These are phyloP conservation scores for Talaromyces ruber DNA, from an alignment of 495 filamentous ascomycete species.

Conservation along the genomic window DNA sequence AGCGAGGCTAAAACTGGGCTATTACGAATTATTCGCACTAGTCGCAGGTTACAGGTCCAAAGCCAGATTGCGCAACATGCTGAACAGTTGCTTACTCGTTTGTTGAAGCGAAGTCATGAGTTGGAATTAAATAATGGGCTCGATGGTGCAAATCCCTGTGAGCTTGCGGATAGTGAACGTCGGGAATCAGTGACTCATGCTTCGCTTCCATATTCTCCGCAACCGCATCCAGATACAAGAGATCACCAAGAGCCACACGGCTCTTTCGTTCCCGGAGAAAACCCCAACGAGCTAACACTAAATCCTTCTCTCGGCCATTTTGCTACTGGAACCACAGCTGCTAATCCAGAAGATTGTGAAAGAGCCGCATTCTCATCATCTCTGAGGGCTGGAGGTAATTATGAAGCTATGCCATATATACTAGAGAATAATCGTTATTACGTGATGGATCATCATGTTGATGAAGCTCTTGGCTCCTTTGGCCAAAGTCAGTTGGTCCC, in stretches of 20 bases:
- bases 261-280: not conserved
- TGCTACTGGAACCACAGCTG: not conserved
- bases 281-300: not conserved
- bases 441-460: not conserved
- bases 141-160: not conserved
- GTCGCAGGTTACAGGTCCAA: not conserved
- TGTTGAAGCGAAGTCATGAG: slow-evolving; percentile 2
- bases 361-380: not conserved
- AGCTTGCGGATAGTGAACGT: not conserved
- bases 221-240: not conserved
- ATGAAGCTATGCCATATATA: slow-evolving; percentile 1
- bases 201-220: not conserved
- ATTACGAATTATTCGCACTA: not conserved
- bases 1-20: not conserved
- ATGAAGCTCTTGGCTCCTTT: not conserved
- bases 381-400: not conserved
- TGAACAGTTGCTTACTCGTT: not conserved
- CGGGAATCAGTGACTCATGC: not conserved
- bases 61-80: not conserved
- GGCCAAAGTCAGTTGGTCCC: not conserved
- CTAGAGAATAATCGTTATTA: not conserved
- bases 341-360: not conserved
- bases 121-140: not conserved
- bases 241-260: not conserved
- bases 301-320: not conserved